phyloP scores from a whole-genome alignment of 257 asterid genomes.

The Cynanchum wilfordii region DNA sequence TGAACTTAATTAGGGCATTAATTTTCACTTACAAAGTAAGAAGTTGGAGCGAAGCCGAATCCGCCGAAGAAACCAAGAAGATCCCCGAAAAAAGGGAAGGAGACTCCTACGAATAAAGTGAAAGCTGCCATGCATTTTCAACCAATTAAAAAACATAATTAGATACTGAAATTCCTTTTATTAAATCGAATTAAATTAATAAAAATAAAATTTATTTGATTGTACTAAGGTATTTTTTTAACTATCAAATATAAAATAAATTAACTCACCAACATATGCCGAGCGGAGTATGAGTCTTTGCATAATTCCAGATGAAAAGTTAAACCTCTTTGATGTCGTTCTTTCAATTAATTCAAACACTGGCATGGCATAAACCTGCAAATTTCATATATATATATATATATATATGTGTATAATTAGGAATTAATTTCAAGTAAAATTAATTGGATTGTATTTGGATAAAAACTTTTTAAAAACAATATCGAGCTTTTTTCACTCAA shows the following conservation, averaged over 20 bases:
- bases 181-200: no score
- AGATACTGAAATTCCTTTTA: no score
- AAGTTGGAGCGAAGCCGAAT: slow-evolving; percentile 90
- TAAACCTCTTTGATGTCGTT: slow-evolving; percentile 29
- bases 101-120: slow-evolving; percentile 74
- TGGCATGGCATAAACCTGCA: slow-evolving; percentile 89
- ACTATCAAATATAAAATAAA: no score
- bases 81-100: slow-evolving; percentile 94
- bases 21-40: slow-evolving; percentile 64
- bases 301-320: slow-evolving; percentile 31
- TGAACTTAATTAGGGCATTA: neutral
- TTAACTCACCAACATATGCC: slow-evolving; percentile 62
- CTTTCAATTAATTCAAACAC: slow-evolving; percentile 68
- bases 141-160: neutral
- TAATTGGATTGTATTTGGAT: no score
- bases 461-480: no score
- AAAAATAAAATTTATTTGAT: no score
- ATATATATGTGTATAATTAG: no score
- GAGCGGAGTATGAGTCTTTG: slow-evolving; percentile 61
- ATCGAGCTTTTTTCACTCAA: no score
- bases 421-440: no score
- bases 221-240: no score
- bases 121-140: slow-evolving; percentile 45
- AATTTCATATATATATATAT: no score
- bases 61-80: slow-evolving; percentile 97